Base-by-base conservation (phyloP, 352 stramenopile genomes). In the Aphanomyces cochlioides region DNA sequence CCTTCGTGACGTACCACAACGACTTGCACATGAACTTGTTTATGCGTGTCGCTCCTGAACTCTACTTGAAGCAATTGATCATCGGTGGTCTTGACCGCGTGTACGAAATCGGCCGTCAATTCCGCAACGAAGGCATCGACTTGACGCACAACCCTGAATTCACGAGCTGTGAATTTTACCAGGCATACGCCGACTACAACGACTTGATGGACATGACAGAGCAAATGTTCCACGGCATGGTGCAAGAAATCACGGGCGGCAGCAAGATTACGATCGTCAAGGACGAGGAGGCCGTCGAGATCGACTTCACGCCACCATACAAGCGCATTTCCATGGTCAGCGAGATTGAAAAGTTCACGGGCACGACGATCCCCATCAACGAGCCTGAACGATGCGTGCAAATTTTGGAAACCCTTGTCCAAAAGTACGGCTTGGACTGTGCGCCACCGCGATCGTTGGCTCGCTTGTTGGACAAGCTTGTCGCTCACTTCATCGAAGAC, bases 71-170 rank as follows among this genome's bases (percentile, higher is more conserved):
- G 83, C 83, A 98, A 66, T 77, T 99, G 19, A 92, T 99, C 36
- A 97, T 99, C 72, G 97, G 97, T 47, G 97, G 97, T 64, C 94
- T 99, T 39, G 94, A 99, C 61, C 87, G 92, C 60, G 97, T 99
- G 21, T 99, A 98, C 79, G 97, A 99, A 81, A 82, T 99, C 54
- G 97, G 97, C 43, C 91, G 96, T 12, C 97, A 99, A 76, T 99
- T 99, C 80, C 96, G 97, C 63, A 99, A 99, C 78, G 97, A 99
- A 79, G 97, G 97, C 56, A 97, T 99, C 50, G 96, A 96, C 45
- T 88, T 97, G 15, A 93, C 95, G 63, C 97, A 99, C 85, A 99
- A 99, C 77, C 97, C 97, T 7, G 97, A 99, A 82, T 99, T 99
- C 79, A 99, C 97, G 5, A 99, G 98, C 5, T 98, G 96, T 76